Conservation (phyloP, 805 yeast species). For the Saccharomycopsis malanga region DNA sequence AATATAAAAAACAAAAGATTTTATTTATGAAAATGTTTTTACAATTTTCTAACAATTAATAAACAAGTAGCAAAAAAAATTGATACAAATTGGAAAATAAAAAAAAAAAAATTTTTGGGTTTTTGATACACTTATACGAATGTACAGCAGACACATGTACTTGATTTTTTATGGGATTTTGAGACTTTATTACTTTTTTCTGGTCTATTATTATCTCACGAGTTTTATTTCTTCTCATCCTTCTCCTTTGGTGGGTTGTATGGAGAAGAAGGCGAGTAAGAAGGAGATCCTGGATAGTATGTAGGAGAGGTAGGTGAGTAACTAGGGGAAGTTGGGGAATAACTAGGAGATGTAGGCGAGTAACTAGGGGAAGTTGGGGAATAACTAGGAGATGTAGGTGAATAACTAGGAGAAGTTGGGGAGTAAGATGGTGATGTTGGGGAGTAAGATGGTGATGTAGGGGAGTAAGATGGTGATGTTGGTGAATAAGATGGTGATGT, state of each 20-base stretch:
- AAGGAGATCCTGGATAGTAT: constrained; percentile 37
- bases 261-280: constrained; percentile 42
- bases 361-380: constrained; percentile 38
- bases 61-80: no score
- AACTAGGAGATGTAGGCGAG: constrained; percentile 36
- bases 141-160: no score
- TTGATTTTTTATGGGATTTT: no score
- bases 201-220: no score
- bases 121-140: no score
- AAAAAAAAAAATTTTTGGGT: no score
- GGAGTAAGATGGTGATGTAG: constrained; percentile 59
- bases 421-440: constrained; percentile 60
- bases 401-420: constrained; percentile 53
- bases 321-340: constrained; percentile 42
- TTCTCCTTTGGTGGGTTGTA: constrained; percentile 34
- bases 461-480: constrained; percentile 43
- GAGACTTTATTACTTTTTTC: no score
- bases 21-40: no score
- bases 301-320: constrained; percentile 73
- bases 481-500: constrained; percentile 67
- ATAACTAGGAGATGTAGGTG: constrained; percentile 41
- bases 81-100: no score
- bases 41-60: no score
- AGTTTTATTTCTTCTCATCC: not conserved
- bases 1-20: no score